These are phyloP conservation scores for Citrus unshiu DNA, from an alignment of 345 rosid species.

Conservation along the genomic window DNA sequence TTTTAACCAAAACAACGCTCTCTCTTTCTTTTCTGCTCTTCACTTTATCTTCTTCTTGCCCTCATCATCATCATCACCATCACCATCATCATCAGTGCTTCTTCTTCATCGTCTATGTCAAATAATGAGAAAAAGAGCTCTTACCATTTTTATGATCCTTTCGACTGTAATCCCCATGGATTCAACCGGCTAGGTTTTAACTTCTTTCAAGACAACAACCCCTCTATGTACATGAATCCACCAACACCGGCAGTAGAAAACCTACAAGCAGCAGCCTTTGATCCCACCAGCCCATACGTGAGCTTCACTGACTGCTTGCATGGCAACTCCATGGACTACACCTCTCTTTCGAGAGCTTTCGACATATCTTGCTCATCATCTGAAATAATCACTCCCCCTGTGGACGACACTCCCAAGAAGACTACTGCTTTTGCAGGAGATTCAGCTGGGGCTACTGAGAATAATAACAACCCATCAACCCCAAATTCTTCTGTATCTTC, in stretches of 20 bases:
- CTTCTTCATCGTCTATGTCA: constrained; percentile 26
- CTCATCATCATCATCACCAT: background rate
- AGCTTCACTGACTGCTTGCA: constrained; percentile 39
- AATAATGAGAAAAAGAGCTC: constrained; percentile 24
- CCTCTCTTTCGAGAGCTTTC: constrained; percentile 28
- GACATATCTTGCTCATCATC: constrained; percentile 43
- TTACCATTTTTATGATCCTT: constrained; percentile 29
- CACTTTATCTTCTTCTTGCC: background rate
- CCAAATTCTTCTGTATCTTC: constrained; percentile 35
- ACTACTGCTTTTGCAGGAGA: background rate
- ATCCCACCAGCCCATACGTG: constrained; percentile 18
- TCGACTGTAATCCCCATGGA: constrained; percentile 15
- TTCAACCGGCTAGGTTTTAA: constrained; percentile 11
- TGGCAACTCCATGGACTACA: constrained; percentile 26
- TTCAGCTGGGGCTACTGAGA: background rate
- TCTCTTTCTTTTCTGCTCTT: constrained; percentile 4
- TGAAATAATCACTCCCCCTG: constrained; percentile 22
- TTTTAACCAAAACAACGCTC: background rate
- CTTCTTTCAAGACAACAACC: constrained; percentile 21
- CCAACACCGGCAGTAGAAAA: background rate
- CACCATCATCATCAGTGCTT: background rate
- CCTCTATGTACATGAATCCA: constrained; percentile 10
- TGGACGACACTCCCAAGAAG: constrained; percentile 11
- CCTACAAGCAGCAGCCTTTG: constrained; percentile 1
- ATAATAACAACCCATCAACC: constrained; percentile 22